Percentiles rank a stretch among this genome's conserved stretches.
Conservation (phyloP, 345 rosid genomes). For the Dimocarpus longan region DNA sequence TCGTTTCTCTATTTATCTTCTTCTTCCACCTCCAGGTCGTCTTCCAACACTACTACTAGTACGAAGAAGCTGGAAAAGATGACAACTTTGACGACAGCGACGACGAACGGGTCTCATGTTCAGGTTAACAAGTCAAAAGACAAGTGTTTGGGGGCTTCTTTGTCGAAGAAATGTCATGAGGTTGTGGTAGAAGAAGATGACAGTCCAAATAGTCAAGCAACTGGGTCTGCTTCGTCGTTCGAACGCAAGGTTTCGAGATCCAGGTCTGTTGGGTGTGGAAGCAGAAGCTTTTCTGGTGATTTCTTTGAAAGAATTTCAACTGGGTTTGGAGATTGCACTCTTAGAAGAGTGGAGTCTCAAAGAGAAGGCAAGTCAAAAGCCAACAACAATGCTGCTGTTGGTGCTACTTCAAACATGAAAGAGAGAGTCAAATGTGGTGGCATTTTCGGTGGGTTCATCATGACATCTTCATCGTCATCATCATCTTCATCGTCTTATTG, state of each 20-base stretch:
- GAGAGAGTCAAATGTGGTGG: conserved; percentile 92
- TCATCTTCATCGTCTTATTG: conserved; percentile 80
- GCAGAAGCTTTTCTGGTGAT: conserved; percentile 96
- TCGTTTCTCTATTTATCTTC: conserved; percentile 73
- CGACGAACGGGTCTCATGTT: conserved; percentile 24
- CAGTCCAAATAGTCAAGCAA: conserved; percentile 53
- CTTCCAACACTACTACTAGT: background rate
- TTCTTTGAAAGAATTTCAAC: conserved; percentile 96
- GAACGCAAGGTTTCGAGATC: conserved; percentile 97
- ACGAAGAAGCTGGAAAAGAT: conserved; percentile 40
- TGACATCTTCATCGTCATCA: conserved; percentile 71
- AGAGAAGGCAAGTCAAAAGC: conserved; percentile 71
- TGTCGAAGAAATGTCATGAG: conserved; percentile 45
- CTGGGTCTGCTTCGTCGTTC: conserved; percentile 56
- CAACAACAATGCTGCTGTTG: conserved; percentile 6
- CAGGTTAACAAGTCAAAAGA: conserved; percentile 34
- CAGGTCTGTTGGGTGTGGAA: conserved; percentile 98
- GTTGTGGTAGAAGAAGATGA: conserved; percentile 57
- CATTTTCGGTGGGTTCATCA: conserved; percentile 88
- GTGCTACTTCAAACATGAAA: conserved; percentile 45
- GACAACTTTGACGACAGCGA: conserved; percentile 20
- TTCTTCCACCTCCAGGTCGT: conserved; percentile 40
- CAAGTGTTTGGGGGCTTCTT: conserved; percentile 40
- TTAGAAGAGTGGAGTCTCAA: conserved; percentile 93
- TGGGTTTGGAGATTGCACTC: conserved; percentile 96